Evolutionary conservation across 371 early-diverging fungal species (phyloP), one percentile per base, ranked within the genome.

Genomic region (Lichtheimia ramosa): DNA sequence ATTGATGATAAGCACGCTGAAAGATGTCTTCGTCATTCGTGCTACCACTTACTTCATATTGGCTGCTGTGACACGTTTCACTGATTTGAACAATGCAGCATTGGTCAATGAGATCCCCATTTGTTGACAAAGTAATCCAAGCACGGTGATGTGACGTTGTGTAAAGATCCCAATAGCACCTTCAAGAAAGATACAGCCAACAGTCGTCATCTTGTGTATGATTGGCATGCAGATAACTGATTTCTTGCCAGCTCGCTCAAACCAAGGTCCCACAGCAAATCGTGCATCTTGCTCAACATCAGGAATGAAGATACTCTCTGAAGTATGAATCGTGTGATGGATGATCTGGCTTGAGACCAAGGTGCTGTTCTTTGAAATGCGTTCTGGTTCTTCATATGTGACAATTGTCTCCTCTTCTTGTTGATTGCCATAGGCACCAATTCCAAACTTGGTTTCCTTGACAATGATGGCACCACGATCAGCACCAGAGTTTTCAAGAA

Each of bases 81-180:
- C 65, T 0, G 77, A 77, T 43, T 77, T 77, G 63, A 83, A 84
- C 28, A 84, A 51, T 24, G 81, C 61, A 0, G 84, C 84, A 41
- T 84, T 84, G 8, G 83, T 78, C 27, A 84, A 78, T 1, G 84
- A 84, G 40, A 84, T 84, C 12, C 84, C 84, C 64, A 84, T 71
- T 49, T 84, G 84, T 25, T 84, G 84, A 46, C 83, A 83, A 4
- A 84, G 43, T 3, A 84, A 46, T 23, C 81, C 82, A 59, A 84
- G 68, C 0, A 84, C 84, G 5, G 80, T 69, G 60, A 84, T 68
- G 52, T 83, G 71, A 23, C 81, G 73, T 55, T 81, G 83, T 0
- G 84, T 82, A 53, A 84, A 83, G n/a, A 82, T 82, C 20, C 84
- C 75, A 16, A 65, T 67, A 0, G 84, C 74, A 3, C 83, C 82